These are phyloP conservation scores for Apophysomyces ossiformis DNA, from an alignment of 371 early-diverging fungal species.

Conservation along the genomic window DNA sequence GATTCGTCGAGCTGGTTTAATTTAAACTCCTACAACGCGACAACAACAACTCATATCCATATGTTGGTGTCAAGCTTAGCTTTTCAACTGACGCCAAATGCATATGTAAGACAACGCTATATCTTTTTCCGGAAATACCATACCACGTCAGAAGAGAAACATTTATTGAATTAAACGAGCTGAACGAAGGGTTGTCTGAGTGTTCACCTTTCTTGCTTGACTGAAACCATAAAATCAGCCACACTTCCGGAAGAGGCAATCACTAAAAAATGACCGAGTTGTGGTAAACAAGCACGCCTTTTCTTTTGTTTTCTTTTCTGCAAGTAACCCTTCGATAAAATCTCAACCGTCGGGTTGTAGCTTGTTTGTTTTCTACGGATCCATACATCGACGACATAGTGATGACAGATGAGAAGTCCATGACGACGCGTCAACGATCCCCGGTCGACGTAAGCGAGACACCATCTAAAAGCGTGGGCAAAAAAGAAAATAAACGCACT, in stretches of 20 bases:
- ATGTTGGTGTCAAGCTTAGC: no score
- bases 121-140: no score
- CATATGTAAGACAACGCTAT: no score
- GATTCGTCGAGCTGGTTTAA: no score
- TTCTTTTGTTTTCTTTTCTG: background rate
- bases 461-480: background rate
- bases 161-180: no score
- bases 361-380: background rate
- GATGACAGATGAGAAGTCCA: constrained; percentile 8
- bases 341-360: constrained; percentile 5
- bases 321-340: background rate
- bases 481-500: constrained; percentile 3
- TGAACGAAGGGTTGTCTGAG: no score
- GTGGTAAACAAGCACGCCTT: background rate
- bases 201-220: no score
- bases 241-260: constrained; percentile 15
- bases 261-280: background rate
- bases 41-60: no score
- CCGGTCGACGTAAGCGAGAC: constrained; percentile 28
- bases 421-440: constrained; percentile 21
- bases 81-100: no score
- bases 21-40: no score
- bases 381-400: background rate
- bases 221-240: background rate
- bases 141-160: no score